These are phyloP conservation scores for Ilex aquifolium DNA, from an alignment of 257 asterid species.

Conservation along the genomic window DNA sequence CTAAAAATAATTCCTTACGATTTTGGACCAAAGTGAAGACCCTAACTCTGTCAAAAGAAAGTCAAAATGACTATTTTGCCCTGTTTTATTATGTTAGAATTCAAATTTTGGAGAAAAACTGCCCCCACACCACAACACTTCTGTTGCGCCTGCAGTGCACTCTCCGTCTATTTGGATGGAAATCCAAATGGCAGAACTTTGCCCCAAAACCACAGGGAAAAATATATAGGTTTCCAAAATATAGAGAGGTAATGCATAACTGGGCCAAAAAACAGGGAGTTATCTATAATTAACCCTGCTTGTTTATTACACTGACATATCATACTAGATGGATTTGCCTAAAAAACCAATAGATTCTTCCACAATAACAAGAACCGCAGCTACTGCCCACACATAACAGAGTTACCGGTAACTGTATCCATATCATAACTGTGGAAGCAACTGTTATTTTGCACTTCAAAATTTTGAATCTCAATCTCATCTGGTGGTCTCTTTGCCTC, in stretches of 20 bases:
- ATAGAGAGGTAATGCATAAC: too few relatives aligned
- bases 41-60: too few relatives aligned
- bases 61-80: too few relatives aligned
- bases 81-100: too few relatives aligned
- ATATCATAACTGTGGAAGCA: conserved; percentile 1
- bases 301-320: neutral
- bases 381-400: conserved; percentile 4
- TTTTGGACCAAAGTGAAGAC: too few relatives aligned
- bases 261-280: neutral
- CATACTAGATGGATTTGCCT: neutral
- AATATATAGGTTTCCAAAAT: neutral
- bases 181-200: neutral
- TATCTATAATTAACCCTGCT: neutral
- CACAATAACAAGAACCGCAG: neutral
- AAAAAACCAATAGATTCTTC: neutral
- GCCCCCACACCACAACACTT: too few relatives aligned
- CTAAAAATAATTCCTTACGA: too few relatives aligned
- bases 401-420: conserved; percentile 36
- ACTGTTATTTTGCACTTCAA: conserved; percentile 16
- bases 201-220: neutral
- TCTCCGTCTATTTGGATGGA: neutral
- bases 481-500: conserved; percentile 28
- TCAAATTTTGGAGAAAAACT: too few relatives aligned
- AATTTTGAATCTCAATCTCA: conserved; percentile 21
- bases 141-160: neutral